Base-by-base conservation (phyloP, 768 basidiomycete species). In the Pleurotus citrinopileatus region DNA sequence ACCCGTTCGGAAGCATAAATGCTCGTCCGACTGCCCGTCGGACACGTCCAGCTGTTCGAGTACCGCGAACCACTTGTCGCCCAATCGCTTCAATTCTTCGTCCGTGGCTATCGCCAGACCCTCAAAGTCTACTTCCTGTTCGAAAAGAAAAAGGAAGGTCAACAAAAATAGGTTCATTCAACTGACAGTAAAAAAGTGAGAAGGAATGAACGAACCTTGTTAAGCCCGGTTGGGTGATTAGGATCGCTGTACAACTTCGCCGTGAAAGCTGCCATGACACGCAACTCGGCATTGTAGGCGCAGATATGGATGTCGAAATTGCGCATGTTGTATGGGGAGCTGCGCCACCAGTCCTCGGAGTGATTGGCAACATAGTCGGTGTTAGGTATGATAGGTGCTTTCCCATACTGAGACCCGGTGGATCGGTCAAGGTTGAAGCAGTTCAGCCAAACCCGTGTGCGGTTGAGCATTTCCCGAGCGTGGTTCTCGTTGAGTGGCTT, bases 341-440 rank as follows among this genome's bases (percentile, higher is more conserved):
- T 77, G 50, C 70, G 68, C 84, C 86, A 91, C 88, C 87, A 91
- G 53, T 80, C 70, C 52, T 79, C 80, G 1, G 82, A 86, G 60
- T 87, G 84, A 53, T 74, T 77, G 13, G 87, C 86, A 55, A 86
- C 86, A 65, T 89, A 94, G 69, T 91, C 90, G 5, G 78, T 75
- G 59, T 87, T 82, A 57, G 76, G 76, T 65, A 97, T 86, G 42
- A 90, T 91, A 15, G 90, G 84, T 0, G 84, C 80, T 69, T 93
- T 93, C 53, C 94, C 94, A 68, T 95, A 93, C 67, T 94, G 88
- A 15, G 85, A 87, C 3, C 90, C 86, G 6, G 89, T 87, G 4
- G 92, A 94, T 20, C 92, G 86, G 67, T 98, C 94, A 37, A 96
- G 73, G 68, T 94, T 92, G 71, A 88, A 91, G 68, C 91, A 94